phyloP scores from a whole-genome alignment of 2,329 filamentous ascomycete species.

The Thelonectria blattea region DNA sequence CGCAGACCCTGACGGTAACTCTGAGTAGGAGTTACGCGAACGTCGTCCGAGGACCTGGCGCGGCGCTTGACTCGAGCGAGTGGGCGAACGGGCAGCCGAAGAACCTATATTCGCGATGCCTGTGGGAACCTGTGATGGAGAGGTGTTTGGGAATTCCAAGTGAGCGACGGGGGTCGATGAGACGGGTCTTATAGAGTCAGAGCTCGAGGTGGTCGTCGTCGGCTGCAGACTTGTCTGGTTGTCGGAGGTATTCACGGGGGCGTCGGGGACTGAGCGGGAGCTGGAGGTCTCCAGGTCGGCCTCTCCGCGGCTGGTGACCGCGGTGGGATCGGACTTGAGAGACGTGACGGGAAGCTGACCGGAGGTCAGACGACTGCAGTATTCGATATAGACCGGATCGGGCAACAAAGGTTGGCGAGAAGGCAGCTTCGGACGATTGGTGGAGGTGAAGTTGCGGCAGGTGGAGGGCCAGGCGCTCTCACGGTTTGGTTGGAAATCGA shows the following conservation, averaged over 20 bases:
- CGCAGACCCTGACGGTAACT: constrained; percentile 42
- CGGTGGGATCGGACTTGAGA: constrained; percentile 38
- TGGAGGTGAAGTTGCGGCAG: constrained; percentile 27
- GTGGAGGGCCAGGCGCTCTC: constrained; percentile 30
- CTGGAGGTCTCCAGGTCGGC: constrained; percentile 50
- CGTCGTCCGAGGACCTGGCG: constrained; percentile 60
- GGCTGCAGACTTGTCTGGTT: constrained; percentile 64
- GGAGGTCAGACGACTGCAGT: constrained; percentile 27
- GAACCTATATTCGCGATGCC: constrained; percentile 50
- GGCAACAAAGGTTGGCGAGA: constrained; percentile 4
- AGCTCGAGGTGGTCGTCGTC: constrained; percentile 55
- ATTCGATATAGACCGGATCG: constrained; percentile 21
- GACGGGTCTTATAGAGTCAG: constrained; percentile 49
- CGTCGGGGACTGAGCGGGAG: constrained; percentile 42
- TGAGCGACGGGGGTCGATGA: constrained; percentile 24
- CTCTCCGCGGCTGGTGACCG: constrained; percentile 49
- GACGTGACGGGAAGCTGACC: constrained; percentile 33
- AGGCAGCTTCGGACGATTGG: constrained; percentile 14
- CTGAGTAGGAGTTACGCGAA: constrained; percentile 52
- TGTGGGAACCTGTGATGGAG: constrained; percentile 38
- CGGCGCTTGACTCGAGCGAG: constrained; percentile 37
- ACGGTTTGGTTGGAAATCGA: constrained; percentile 10
- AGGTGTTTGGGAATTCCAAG: constrained; percentile 20
- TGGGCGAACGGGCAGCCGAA: constrained; percentile 40
- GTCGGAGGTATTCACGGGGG: constrained; percentile 60